Base-by-base conservation (phyloP, 306 rosid genomes). In the Cicer arietinum region DNA sequence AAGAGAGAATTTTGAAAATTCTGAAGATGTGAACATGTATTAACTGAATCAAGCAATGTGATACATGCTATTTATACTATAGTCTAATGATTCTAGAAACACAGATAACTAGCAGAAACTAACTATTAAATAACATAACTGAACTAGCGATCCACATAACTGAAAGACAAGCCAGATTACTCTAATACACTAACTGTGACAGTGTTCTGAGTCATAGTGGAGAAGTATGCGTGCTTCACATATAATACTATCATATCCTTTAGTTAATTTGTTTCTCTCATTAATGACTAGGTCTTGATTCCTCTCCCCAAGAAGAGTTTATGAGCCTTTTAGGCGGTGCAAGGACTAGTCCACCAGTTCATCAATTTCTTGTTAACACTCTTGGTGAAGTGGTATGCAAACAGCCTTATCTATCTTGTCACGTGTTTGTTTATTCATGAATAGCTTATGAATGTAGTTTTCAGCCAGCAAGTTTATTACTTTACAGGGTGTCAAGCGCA, bases 321-420 rank as follows among this genome's bases (percentile, higher is more conserved):
- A 79, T 94, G 66, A 90, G 96, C 81, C 97, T 91, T 75, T 81
- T 94, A 86, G 98, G 96, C 62, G 97, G 98, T 87, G 97, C 98
- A 75, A 85, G 98, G 84, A 91, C 96, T 72, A 90, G 97, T 86
- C 96, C 97, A 78, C 86, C 97, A 9, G 70, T 94, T 85, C 98
- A 91, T 82, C 96, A 94, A 67, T 94, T 91, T 87, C 93, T 94
- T 42, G 96, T 94, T 46, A 91, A 82, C 86, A 83, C 97, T 85
- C 97, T 94, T 57, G 88, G 94, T 47, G 98, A 94, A 94, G 88
- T 66, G 96, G 98, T 94, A 89, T 67, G 39, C 79, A 43, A 41
- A 44, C 39, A 40, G 10, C 71, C 79, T 44, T 58, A 52, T 67
- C 16, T 88, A 18, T 58, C 51, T 59, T 60, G 17, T 9, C 77